Evolutionary conservation across 805 yeast genomes (phyloP), one percentile per base, ranked within the genome.

Genomic region (Starmerella asiatica): DNA sequence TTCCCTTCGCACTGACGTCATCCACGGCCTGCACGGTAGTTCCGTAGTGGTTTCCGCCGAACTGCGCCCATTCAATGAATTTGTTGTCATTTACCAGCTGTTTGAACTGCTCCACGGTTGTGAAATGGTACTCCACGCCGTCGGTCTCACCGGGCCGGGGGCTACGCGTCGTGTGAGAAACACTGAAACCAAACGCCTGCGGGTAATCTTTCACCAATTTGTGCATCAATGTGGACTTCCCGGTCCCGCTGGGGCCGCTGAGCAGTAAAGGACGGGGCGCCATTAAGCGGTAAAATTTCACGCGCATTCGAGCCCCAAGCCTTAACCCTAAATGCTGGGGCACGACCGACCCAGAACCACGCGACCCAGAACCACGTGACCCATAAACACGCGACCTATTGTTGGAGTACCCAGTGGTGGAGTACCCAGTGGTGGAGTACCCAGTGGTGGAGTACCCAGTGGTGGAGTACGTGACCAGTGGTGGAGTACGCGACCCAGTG

Each of bases 1-100:
- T 75, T 52, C 84, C 81, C 38, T 62, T 61, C 21, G 49, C 49
- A 24, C 68, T 60, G 33, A 81, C 86, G 47, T 76, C 78, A 52
- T 80, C 71, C 34, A 91, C 96, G 23, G 94, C 78, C 56, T 75
- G 78, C 53, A 84, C 69, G 34, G 94, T 69, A 36, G 98, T 91
- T 43, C 99, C 99, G 63, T 91, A 91, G 69, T 81, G 86, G 69
- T 91, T 91, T 38, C 97, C 97, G 11, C 94, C 83, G 56, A 91
- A 91, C 63, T 85, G 91, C 4, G 99, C 98, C 91, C 94, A 84
- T 64, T 91, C 99, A 49, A 91, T 76, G 65, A 91, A 91, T 47
- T 77, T 79, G 33, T 73, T 65, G 19, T 76, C 75, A 9, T 68
- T 76, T 48, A 91, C 84, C 61, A 83, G 68, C 50, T 67, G 57